Percentiles rank a stretch among this genome's conserved stretches.
Conservation (phyloP, 306 rosid species). For the Alnus rubra region DNA sequence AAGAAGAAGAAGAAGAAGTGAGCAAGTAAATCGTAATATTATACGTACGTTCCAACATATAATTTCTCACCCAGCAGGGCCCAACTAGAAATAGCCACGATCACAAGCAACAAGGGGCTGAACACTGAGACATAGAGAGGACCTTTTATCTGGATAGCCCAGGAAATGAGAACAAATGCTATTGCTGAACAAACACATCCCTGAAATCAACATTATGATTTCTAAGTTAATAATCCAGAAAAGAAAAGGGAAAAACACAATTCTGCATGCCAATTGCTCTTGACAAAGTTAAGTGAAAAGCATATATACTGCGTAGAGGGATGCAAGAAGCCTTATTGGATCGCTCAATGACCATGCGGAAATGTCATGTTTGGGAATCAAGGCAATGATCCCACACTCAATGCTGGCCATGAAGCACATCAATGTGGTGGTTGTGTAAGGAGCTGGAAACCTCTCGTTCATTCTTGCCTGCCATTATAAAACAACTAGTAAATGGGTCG, state of each 20-base stretch:
- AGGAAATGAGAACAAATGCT: slow-evolving; percentile 50
- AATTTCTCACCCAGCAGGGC: slow-evolving; percentile 60
- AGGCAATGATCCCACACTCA: slow-evolving; percentile 60
- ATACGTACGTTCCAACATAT: slow-evolving; percentile 68
- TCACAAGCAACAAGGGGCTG: slow-evolving; percentile 61
- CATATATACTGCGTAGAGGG: slow-evolving; percentile 58
- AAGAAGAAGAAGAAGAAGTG: neutral
- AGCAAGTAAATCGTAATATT: neutral
- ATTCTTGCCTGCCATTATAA: slow-evolving; percentile 56
- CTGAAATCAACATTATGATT: slow-evolving; percentile 31
- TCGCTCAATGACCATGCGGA: slow-evolving; percentile 63
- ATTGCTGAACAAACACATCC: slow-evolving; percentile 59
- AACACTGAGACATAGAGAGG: slow-evolving; percentile 74
- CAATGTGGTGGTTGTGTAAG: slow-evolving; percentile 65
- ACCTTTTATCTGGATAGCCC: slow-evolving; percentile 74
- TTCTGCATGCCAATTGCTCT: too few relatives aligned
- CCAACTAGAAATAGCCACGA: slow-evolving; percentile 68
- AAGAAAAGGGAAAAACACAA: too few relatives aligned
- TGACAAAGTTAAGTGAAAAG: too few relatives aligned
- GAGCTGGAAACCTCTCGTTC: slow-evolving; percentile 65
- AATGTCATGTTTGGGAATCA: slow-evolving; percentile 35
- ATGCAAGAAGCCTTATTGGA: slow-evolving; percentile 42
- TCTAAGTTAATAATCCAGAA: too few relatives aligned
- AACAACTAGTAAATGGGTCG: neutral
- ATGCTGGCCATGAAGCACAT: slow-evolving; percentile 62